Evolutionary conservation across 495 filamentous ascomycete genomes (phyloP).

Genomic region (Aspergillus mulundensis): DNA sequence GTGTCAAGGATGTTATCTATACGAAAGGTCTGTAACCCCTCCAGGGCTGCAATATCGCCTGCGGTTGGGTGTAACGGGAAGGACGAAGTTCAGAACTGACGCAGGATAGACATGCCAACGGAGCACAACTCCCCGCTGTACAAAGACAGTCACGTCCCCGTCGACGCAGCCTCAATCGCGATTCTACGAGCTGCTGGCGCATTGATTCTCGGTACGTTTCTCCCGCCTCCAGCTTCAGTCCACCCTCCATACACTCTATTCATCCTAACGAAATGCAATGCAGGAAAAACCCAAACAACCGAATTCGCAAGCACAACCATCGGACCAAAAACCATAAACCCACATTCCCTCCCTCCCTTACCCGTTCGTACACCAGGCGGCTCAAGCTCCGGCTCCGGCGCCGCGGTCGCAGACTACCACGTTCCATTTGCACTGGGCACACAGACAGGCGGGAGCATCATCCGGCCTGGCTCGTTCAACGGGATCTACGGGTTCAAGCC

Average conservation of each 20-base stretch:
- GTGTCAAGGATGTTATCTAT: conserved; percentile 55
- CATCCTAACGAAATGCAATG: background rate
- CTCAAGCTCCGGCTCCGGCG: conserved; percentile 15
- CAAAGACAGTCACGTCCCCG: conserved; percentile 4
- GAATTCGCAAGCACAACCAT: conserved; percentile 12
- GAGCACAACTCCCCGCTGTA: conserved; percentile 13
- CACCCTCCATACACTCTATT: too few relatives aligned
- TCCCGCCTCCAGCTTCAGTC: background rate
- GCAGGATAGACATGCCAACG: conserved; percentile 15
- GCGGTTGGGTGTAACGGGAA: too few relatives aligned
- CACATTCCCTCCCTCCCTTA: background rate
- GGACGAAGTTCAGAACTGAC: background rate
- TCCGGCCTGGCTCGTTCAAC: conserved; percentile 52
- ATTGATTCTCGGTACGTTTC: conserved; percentile 9
- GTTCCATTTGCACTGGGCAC: conserved; percentile 14
- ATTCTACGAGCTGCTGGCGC: conserved; percentile 13
- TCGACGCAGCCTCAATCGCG: conserved; percentile 10
- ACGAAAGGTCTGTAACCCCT: conserved; percentile 31
- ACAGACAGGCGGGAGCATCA: conserved; percentile 29
- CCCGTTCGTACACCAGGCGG: conserved; percentile 11
- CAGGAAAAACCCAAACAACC: conserved; percentile 18
- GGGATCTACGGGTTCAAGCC: conserved; percentile 55
- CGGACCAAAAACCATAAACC: conserved; percentile 4
- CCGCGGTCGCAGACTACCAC: conserved; percentile 16
- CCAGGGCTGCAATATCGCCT: too few relatives aligned